These are phyloP conservation scores for Nakazawaea wickerhamii DNA, from an alignment of 805 yeast genomes.

Conservation along the genomic window DNA sequence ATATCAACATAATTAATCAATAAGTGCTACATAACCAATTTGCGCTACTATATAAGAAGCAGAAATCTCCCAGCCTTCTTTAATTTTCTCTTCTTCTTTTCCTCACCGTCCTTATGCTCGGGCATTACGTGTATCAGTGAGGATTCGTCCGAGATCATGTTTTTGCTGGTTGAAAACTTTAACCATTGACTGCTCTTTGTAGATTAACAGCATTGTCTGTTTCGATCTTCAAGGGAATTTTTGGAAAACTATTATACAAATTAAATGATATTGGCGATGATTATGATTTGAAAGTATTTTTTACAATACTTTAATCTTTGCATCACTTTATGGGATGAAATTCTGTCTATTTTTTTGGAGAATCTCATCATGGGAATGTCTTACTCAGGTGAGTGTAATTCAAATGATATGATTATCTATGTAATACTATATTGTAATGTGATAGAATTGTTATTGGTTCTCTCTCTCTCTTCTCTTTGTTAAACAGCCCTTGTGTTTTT, in stretches of 20 bases:
- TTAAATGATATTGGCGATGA: background rate
- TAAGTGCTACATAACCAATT: constrained; percentile 11
- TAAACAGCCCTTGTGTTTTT: constrained; percentile 4
- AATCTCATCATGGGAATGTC: no score
- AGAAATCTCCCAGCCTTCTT: background rate
- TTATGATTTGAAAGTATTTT: background rate
- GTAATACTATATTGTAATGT: background rate
- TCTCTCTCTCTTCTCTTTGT: background rate
- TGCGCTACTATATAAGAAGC: background rate
- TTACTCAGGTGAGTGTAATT: no score
- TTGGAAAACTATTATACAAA: constrained; percentile 39
- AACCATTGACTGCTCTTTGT: constrained; percentile 84
- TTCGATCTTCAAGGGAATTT: constrained; percentile 62
- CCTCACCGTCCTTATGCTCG: constrained; percentile 63
- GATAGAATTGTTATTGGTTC: background rate
- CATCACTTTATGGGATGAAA: background rate
- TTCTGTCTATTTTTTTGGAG: background rate
- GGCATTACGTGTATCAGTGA: constrained; percentile 99
- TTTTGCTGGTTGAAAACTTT: constrained; percentile 99
- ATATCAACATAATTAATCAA: background rate
- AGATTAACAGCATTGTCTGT: constrained; percentile 38
- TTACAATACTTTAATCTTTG: background rate
- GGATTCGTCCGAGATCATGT: constrained; percentile 99
- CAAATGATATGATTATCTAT: no score
- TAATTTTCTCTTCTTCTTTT: constrained; percentile 2